phyloP scores from a whole-genome alignment of 495 filamentous ascomycete species.

The Penicillium samsonianum region DNA sequence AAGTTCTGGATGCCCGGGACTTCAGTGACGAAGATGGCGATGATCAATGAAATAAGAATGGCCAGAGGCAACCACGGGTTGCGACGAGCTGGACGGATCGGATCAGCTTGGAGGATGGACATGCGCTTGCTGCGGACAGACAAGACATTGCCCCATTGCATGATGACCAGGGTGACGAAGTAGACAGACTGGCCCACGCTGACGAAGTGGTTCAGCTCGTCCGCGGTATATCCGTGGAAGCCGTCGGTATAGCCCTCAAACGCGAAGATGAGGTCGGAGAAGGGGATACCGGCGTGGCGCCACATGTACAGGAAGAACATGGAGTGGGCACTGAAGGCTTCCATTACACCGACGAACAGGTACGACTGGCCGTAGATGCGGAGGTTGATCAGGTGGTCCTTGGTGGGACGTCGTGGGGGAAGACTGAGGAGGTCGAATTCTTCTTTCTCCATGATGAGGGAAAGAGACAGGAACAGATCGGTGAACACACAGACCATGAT shows the following conservation, averaged over 20 bases:
- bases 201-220: conserved; percentile 45
- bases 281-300: conserved; percentile 46
- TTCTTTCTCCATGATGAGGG: conserved; percentile 67
- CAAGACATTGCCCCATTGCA: conserved; percentile 55
- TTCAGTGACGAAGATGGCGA: conserved; percentile 56
- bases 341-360: conserved; percentile 52
- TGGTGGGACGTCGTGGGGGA: conserved; percentile 60
- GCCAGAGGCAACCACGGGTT: conserved; percentile 52
- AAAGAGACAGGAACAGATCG: conserved; percentile 57
- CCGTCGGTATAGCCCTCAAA: conserved; percentile 50
- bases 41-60: conserved; percentile 45
- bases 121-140: conserved; percentile 52
- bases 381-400: conserved; percentile 58
- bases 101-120: conserved; percentile 53
- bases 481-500: conserved; percentile 73
- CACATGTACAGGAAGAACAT: conserved; percentile 58
- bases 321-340: conserved; percentile 47
- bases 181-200: conserved; percentile 64
- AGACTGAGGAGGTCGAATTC: conserved; percentile 69
- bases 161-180: conserved; percentile 68
- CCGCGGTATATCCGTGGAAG: conserved; percentile 49
- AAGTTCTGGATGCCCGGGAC: conserved; percentile 49
- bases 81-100: conserved; percentile 47
- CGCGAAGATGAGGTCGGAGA: conserved; percentile 44
- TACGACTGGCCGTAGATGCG: conserved; percentile 54